Percentiles rank a stretch among this genome's conserved stretches.
These are phyloP conservation scores for Funneliformis caledonium DNA, from an alignment of 371 early-diverging fungal species.

Conservation along the genomic window DNA sequence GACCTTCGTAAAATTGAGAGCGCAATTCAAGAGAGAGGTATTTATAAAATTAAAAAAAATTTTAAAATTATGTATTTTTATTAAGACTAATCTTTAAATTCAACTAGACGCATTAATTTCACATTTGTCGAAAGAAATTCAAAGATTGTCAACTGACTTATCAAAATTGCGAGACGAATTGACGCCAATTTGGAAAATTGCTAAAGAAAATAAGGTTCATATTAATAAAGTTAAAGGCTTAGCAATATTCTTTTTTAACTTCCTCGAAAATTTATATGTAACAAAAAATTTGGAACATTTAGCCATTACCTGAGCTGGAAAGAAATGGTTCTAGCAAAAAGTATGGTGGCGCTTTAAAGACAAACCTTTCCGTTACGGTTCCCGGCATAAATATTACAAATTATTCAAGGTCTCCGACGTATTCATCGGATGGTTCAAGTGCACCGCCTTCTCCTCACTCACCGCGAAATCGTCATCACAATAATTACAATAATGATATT, in stretches of 20 bases:
- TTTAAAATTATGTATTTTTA: not conserved
- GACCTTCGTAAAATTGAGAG: slow-evolving; percentile 62
- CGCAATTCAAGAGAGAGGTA: slow-evolving; percentile 66
- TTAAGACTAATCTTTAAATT: slow-evolving; percentile 12
- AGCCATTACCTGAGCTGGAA: slow-evolving; percentile 52
- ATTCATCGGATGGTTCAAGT: slow-evolving; percentile 25
- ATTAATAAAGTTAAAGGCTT: slow-evolving; percentile 35
- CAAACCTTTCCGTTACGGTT: slow-evolving; percentile 17
- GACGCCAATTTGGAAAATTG: slow-evolving; percentile 55
- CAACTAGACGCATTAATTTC: slow-evolving; percentile 54
- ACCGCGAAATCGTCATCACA: slow-evolving; percentile 33
- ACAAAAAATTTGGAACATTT: not conserved
- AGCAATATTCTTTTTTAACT: slow-evolving; percentile 45
- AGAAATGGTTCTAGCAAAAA: slow-evolving; percentile 43
- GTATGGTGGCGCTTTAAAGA: slow-evolving; percentile 34
- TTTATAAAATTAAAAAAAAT: not conserved
- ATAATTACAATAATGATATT: slow-evolving; percentile 1
- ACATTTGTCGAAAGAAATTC: slow-evolving; percentile 60
- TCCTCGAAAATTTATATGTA: not conserved
- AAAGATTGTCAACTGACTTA: slow-evolving; percentile 57
- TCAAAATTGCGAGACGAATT: slow-evolving; percentile 59
- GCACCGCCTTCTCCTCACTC: slow-evolving; percentile 42
- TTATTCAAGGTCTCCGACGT: slow-evolving; percentile 23
- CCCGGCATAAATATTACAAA: slow-evolving; percentile 30
- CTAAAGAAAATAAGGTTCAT: slow-evolving; percentile 65